Conservation (phyloP, 495 filamentous ascomycete species). For the Penicillium macrosclerotiorum region DNA sequence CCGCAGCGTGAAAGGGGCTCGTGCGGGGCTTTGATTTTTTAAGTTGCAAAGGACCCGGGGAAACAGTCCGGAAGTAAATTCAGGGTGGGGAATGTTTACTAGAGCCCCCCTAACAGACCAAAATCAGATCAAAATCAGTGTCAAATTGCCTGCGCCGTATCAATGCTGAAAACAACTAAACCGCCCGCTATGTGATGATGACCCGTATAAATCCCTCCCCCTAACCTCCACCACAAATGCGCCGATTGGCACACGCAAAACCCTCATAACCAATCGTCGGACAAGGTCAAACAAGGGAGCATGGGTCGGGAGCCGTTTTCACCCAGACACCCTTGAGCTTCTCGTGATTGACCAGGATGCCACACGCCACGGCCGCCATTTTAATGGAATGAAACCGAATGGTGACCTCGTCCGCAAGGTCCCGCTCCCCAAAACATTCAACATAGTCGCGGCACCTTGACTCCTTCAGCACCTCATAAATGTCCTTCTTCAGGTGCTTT, state of each 20-base stretch:
- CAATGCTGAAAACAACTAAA: no score
- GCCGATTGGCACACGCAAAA: background rate
- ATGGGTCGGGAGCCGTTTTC: background rate
- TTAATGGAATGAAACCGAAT: slow-evolving; percentile 34
- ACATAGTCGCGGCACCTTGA: slow-evolving; percentile 9
- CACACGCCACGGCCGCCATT: slow-evolving; percentile 17
- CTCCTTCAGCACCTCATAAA: slow-evolving; percentile 4
- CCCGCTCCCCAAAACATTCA: slow-evolving; percentile 23
- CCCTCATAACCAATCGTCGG: background rate
- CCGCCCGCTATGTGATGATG: no score
- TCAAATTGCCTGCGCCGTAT: no score
- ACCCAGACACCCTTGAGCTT: background rate
- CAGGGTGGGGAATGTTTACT: no score
- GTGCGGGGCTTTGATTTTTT: no score
- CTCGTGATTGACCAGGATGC: slow-evolving; percentile 1
- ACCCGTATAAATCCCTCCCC: no score
- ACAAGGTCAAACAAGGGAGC: background rate
- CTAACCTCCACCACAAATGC: background rate
- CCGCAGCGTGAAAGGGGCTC: no score
- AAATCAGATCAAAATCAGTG: no score
- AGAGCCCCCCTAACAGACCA: no score
- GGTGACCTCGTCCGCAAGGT: slow-evolving; percentile 4
- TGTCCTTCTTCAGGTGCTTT: background rate
- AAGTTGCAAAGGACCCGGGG: no score
- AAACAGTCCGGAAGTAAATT: no score